Conservation (phyloP, 2,329 filamentous ascomycete species). For the Fusarium sp. region DNA sequence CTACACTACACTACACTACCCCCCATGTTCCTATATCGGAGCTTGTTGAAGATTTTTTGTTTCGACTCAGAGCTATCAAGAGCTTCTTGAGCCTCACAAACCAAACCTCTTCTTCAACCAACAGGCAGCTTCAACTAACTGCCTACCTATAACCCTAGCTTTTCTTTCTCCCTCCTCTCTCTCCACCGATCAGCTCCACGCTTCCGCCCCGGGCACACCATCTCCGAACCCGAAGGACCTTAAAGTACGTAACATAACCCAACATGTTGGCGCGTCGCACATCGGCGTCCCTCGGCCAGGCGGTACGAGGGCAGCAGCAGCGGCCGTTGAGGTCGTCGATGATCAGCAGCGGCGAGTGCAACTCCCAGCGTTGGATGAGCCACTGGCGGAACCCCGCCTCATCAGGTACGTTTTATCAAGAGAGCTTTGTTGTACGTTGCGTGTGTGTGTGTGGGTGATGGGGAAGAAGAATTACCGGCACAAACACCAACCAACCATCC, state of each 20-base stretch:
- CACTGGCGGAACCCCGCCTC: slow-evolving; percentile 27
- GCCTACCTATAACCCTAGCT: not conserved
- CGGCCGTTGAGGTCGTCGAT: slow-evolving; percentile 9
- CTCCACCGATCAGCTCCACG: slow-evolving; percentile 27
- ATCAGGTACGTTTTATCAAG: slow-evolving; percentile 39
- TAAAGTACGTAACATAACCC: slow-evolving; percentile 5
- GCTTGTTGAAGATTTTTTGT: not conserved
- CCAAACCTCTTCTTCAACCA: not conserved
- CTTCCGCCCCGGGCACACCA: slow-evolving; percentile 12
- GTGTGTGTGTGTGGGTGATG: slow-evolving; percentile 19
- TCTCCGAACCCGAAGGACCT: slow-evolving; percentile 1
- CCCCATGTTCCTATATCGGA: not conserved
- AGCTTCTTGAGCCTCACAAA: not conserved
- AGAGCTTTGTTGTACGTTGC: slow-evolving; percentile 16
- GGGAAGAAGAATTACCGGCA: slow-evolving; percentile 24
- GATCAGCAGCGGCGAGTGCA: slow-evolving; percentile 9
- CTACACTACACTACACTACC: not conserved
- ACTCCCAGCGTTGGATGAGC: slow-evolving; percentile 34
- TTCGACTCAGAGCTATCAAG: not conserved
- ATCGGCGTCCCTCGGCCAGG: slow-evolving; percentile 35
- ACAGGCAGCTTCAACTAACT: slow-evolving; percentile 12
- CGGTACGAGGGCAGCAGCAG: slow-evolving; percentile 26
- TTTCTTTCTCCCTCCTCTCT: not conserved
- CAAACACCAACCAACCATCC: slow-evolving; percentile 20
- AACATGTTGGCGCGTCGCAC: slow-evolving; percentile 37